These are phyloP conservation scores for Conringia planisiliqua DNA, from an alignment of 345 rosid genomes.

Conservation along the genomic window DNA sequence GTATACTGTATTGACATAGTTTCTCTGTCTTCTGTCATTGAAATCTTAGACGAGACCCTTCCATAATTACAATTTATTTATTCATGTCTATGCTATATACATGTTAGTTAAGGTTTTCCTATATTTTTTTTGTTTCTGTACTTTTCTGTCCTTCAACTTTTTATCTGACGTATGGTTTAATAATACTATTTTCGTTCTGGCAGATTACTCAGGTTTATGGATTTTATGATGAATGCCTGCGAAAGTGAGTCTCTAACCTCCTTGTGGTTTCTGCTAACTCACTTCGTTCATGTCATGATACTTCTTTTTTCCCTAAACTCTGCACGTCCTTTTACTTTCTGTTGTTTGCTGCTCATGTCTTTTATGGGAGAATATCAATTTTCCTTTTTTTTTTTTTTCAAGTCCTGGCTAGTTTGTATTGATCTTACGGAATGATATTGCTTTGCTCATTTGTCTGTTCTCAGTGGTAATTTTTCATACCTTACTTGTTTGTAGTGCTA, in stretches of 20 bases:
- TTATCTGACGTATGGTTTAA: conserved; percentile 28
- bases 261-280: neutral
- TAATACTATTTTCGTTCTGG: conserved; percentile 21
- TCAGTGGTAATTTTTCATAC: neutral
- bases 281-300: neutral
- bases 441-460: neutral
- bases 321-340: neutral
- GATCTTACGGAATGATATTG: neutral
- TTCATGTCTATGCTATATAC: neutral
- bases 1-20: neutral
- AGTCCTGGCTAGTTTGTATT: neutral
- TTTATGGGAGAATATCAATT: neutral
- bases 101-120: neutral
- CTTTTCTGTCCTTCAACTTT: neutral
- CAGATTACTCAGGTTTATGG: conserved; percentile 99
- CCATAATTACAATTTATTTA: neutral
- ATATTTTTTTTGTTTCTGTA: neutral
- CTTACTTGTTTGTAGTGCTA: neutral
- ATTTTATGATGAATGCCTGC: conserved; percentile 94
- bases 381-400: neutral
- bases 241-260: conserved; percentile 73
- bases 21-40: neutral
- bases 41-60: neutral
- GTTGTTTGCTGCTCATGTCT: neutral
- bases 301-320: neutral